These are phyloP conservation scores for Theileria annulata DNA, from an alignment of 169 alveolate genomes.

Conservation along the genomic window DNA sequence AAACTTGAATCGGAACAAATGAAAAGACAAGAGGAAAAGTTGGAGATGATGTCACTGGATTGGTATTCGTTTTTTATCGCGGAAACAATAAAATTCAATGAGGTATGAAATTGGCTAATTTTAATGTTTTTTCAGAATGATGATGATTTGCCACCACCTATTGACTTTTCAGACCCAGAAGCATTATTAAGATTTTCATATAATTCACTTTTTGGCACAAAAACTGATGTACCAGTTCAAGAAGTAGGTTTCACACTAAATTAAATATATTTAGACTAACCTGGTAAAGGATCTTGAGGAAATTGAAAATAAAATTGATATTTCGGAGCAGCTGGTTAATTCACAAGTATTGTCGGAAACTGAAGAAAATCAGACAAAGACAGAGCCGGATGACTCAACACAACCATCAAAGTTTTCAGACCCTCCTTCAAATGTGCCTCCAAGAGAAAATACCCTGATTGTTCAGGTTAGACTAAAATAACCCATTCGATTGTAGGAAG, in stretches of 20 bases:
- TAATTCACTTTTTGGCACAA: slow-evolving; percentile 5
- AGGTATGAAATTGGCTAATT: slow-evolving; percentile 13
- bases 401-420: slow-evolving; percentile 50
- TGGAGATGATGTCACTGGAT: slow-evolving; percentile 83
- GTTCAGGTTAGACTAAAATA: slow-evolving; percentile 35
- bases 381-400: slow-evolving; percentile 17
- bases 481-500: slow-evolving; percentile 53
- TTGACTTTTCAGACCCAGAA: slow-evolving; percentile 59
- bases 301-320: neutral
- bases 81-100: slow-evolving; percentile 84
- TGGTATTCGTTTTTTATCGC: slow-evolving; percentile 90
- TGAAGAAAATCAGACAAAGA: neutral
- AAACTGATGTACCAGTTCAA: neutral
- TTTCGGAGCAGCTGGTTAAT: neutral
- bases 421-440: slow-evolving; percentile 43
- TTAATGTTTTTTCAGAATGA: slow-evolving; percentile 3
- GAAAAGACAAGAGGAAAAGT: slow-evolving; percentile 78
- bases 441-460: slow-evolving; percentile 47
- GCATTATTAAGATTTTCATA: slow-evolving; percentile 20
- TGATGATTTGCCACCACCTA: slow-evolving; percentile 51
- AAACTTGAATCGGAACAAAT: slow-evolving; percentile 80
- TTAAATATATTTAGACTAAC: neutral
- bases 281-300: neutral
- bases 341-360: neutral
- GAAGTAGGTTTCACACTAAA: neutral